Evolutionary conservation across 768 basidiomycete genomes (phyloP).

Genomic region (Psilocybe azurescens): DNA sequence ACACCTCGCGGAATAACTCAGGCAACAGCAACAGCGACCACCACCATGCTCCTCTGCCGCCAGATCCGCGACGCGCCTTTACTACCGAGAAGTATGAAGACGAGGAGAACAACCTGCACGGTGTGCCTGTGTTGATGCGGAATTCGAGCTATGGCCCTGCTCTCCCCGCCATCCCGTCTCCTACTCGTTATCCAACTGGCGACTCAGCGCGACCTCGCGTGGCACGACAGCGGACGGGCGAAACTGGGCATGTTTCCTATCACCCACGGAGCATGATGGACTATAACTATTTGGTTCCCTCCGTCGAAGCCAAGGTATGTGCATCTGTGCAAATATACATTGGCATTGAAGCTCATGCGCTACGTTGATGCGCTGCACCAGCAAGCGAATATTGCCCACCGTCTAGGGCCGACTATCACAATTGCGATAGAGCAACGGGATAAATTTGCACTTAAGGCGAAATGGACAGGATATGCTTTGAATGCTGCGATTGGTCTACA

Average conservation of each 20-base stretch:
- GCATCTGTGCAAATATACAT: background rate
- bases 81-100: background rate
- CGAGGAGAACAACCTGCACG: background rate
- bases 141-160: background rate
- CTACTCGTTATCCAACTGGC: background rate
- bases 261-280: background rate
- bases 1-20: background rate
- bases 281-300: background rate
- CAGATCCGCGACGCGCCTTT: background rate
- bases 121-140: background rate
- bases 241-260: background rate
- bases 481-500: conserved; percentile 65
- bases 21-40: background rate
- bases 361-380: background rate
- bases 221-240: conserved; percentile 1
- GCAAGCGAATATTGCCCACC: background rate
- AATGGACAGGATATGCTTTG: conserved; percentile 24
- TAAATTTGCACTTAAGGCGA: conserved; percentile 14
- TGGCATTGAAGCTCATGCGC: background rate
- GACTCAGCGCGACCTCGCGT: background rate
- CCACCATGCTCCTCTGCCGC: background rate
- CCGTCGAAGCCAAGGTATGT: background rate
- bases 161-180: background rate
- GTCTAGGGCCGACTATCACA: conserved; percentile 10
- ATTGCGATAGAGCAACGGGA: conserved; percentile 8